Conservation (phyloP, 805 yeast species). For the Wickerhamiella musiphila region DNA sequence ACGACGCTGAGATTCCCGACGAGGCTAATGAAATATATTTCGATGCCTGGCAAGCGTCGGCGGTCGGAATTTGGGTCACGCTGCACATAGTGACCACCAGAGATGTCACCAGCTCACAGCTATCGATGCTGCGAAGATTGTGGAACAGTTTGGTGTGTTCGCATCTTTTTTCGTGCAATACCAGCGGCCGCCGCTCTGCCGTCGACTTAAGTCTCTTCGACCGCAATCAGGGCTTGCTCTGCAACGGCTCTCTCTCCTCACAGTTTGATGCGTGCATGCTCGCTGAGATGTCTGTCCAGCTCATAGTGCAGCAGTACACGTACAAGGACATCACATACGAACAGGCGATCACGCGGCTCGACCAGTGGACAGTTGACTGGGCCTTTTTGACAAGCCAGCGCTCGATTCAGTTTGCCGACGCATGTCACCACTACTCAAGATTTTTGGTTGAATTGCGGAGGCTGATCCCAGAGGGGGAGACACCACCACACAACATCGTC, state of each 20-base stretch:
- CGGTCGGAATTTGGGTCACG: constrained; percentile 41
- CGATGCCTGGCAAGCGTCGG: constrained; percentile 58
- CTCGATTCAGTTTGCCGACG: constrained; percentile 55
- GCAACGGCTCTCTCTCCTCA: constrained; percentile 43
- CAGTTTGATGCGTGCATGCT: constrained; percentile 74
- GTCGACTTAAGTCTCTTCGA: too few relatives aligned
- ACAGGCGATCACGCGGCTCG: constrained; percentile 31
- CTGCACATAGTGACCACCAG: not conserved
- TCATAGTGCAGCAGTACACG: constrained; percentile 39
- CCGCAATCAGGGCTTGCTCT: constrained; percentile 38
- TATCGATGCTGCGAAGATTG: constrained; percentile 26
- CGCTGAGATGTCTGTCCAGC: constrained; percentile 49
- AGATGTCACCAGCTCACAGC: constrained; percentile 23
- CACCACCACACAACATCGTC: constrained; percentile 1
- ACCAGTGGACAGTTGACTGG: constrained; percentile 53
- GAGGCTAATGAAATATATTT: constrained; percentile 33
- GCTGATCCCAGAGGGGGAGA: too few relatives aligned
- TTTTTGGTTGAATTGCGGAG: constrained; percentile 28
- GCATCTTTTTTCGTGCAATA: constrained; percentile 47
- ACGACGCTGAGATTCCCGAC: too few relatives aligned
- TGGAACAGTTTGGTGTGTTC: constrained; percentile 58
- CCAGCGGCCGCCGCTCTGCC: constrained; percentile 50
- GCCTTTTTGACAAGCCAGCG: constrained; percentile 41
- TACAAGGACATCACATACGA: constrained; percentile 25
- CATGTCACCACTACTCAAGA: constrained; percentile 46